Conservation (phyloP, 352 stramenopile species). For the Pythium scleroteichum region DNA sequence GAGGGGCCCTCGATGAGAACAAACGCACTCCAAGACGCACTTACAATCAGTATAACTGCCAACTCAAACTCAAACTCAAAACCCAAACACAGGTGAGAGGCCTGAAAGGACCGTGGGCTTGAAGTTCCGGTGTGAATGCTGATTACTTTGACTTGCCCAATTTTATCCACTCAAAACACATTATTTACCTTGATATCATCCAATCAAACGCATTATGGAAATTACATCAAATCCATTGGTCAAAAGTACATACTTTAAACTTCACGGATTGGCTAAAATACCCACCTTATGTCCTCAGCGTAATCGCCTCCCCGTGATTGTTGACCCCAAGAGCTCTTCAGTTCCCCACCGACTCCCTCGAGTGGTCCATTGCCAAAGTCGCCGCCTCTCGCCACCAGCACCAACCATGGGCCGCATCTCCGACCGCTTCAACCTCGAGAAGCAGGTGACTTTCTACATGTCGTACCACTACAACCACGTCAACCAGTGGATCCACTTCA, state of each 20-base stretch:
- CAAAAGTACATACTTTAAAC: too few relatives aligned
- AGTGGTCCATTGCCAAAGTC: constrained; percentile 6
- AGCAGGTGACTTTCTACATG: constrained; percentile 66
- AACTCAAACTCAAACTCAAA: too few relatives aligned
- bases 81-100: too few relatives aligned
- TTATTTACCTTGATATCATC: not conserved
- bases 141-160: too few relatives aligned
- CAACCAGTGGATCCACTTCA: constrained; percentile 67
- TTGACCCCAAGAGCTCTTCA: constrained; percentile 1
- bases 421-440: constrained; percentile 56
- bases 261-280: not conserved
- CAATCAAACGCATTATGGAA: too few relatives aligned
- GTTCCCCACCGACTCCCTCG: not conserved
- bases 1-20: too few relatives aligned
- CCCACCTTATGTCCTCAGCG: too few relatives aligned
- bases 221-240: too few relatives aligned
- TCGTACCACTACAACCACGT: constrained; percentile 60
- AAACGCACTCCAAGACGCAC: too few relatives aligned
- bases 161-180: not conserved
- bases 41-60: too few relatives aligned
- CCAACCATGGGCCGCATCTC: constrained; percentile 36
- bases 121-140: too few relatives aligned
- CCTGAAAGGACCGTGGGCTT: too few relatives aligned
- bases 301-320: not conserved
- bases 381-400: not conserved